phyloP scores from a whole-genome alignment of 805 yeast species.

The Candida dendrica region DNA sequence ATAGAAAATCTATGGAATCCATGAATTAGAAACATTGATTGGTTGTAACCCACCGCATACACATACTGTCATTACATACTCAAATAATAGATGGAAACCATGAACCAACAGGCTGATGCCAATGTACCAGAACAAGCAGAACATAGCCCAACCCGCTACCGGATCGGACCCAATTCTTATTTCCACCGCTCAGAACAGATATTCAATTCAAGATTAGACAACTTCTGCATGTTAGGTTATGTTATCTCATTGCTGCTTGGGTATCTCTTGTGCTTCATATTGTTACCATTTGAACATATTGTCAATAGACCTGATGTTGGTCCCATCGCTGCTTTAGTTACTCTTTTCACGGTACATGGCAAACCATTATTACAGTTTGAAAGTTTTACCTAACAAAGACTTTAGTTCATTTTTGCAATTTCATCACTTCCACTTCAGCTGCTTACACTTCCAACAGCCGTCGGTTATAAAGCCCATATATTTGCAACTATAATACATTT shows the following conservation, averaged over 20 bases:
- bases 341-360: conserved; percentile 1
- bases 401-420: background rate
- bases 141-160: background rate
- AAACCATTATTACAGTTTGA: too few species aligned
- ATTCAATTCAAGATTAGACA: background rate
- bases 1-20: too few species aligned
- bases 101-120: background rate
- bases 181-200: background rate
- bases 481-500: background rate
- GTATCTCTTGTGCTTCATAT: conserved; percentile 8
- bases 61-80: too few species aligned
- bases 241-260: conserved; percentile 3
- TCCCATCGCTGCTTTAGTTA: conserved; percentile 3
- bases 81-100: background rate
- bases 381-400: background rate
- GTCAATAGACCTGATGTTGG: conserved; percentile 13
- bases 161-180: conserved; percentile 4
- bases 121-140: background rate
- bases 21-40: too few species aligned
- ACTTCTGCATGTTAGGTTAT: background rate
- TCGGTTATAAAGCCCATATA: background rate
- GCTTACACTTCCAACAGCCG: background rate
- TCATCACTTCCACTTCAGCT: background rate
- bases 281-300: conserved; percentile 12
- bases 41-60: too few species aligned